These are phyloP conservation scores for Periconia digitata DNA, from an alignment of 2,329 filamentous ascomycete genomes.

Conservation along the genomic window DNA sequence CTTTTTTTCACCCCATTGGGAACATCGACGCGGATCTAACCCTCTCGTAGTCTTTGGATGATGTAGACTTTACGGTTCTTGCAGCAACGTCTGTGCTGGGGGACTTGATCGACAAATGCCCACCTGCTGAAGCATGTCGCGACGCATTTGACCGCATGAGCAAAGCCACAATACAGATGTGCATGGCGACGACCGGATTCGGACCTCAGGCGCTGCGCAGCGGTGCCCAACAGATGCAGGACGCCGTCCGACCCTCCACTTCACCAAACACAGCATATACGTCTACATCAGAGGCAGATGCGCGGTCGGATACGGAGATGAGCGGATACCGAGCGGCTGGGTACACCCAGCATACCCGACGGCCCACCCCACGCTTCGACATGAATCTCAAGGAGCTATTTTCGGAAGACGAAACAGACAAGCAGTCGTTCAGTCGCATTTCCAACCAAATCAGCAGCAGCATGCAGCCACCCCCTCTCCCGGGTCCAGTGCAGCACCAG, in stretches of 20 bases:
- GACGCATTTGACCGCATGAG: slow-evolving; percentile 95
- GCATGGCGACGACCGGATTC: slow-evolving; percentile 82
- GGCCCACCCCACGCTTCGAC: slow-evolving; percentile 59
- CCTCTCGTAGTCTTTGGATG: slow-evolving; percentile 69
- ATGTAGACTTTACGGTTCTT: slow-evolving; percentile 95
- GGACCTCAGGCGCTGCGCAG: slow-evolving; percentile 51
- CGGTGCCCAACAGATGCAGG: slow-evolving; percentile 19
- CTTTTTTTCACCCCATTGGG: slow-evolving; percentile 1
- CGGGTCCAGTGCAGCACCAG: slow-evolving; percentile 24
- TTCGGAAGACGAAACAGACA: slow-evolving; percentile 43
- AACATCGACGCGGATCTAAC: slow-evolving; percentile 12
- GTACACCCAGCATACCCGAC: slow-evolving; percentile 28
- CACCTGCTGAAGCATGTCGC: slow-evolving; percentile 88
- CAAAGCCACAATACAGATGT: slow-evolving; percentile 95
- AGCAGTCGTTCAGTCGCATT: slow-evolving; percentile 40
- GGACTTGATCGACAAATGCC: slow-evolving; percentile 91
- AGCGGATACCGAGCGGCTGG: slow-evolving; percentile 23
- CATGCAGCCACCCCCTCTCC: slow-evolving; percentile 31
- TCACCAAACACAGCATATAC: slow-evolving; percentile 28
- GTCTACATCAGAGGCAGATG: slow-evolving; percentile 32
- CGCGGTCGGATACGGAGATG: slow-evolving; percentile 39
- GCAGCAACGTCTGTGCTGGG: slow-evolving; percentile 90
- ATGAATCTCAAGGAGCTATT: slow-evolving; percentile 45
- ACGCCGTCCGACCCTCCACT: slow-evolving; percentile 17
- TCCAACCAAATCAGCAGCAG: slow-evolving; percentile 39